phyloP scores from a whole-genome alignment of 2,329 filamentous ascomycete genomes.

The Drechslerella dactyloides region DNA sequence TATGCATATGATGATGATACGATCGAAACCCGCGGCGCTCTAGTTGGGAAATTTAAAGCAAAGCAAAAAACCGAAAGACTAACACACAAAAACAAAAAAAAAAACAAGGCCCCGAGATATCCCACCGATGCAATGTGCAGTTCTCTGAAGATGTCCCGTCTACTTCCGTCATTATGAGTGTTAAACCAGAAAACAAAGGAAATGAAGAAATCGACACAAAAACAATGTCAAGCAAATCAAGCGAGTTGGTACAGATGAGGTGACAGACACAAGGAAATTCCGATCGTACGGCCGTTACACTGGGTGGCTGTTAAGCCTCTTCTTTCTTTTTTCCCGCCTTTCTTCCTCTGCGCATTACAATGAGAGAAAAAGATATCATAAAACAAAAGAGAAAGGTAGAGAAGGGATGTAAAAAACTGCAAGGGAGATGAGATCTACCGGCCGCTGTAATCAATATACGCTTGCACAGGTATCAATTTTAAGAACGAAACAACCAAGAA shows the following conservation, averaged over 20 bases:
- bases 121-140: neutral
- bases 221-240: too few species aligned
- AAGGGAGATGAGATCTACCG: slow-evolving; percentile 37
- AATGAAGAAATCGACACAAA: slow-evolving; percentile 15
- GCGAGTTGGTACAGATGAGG: neutral
- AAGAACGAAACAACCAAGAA: too few species aligned
- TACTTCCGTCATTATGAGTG: slow-evolving; percentile 39
- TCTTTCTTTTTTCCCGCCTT: too few species aligned
- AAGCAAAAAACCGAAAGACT: too few species aligned
- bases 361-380: slow-evolving; percentile 13
- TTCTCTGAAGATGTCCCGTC: slow-evolving; percentile 25
- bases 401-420: neutral
- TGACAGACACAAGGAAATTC: neutral
- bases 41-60: slow-evolving; percentile 16
- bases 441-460: slow-evolving; percentile 38
- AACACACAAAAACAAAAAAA: too few species aligned
- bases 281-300: slow-evolving; percentile 49
- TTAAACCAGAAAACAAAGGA: slow-evolving; percentile 4
- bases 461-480: slow-evolving; percentile 44
- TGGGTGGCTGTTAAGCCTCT: slow-evolving; percentile 5
- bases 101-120: neutral
- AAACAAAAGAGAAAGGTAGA: slow-evolving; percentile 8
- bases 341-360: slow-evolving; percentile 37
- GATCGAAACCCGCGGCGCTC: slow-evolving; percentile 34
- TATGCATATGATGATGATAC: too few species aligned